Percentiles rank a stretch among this genome's conserved stretches.
phyloP scores from a whole-genome alignment of 177 flowering plant species.

The Vitis hybrid region DNA sequence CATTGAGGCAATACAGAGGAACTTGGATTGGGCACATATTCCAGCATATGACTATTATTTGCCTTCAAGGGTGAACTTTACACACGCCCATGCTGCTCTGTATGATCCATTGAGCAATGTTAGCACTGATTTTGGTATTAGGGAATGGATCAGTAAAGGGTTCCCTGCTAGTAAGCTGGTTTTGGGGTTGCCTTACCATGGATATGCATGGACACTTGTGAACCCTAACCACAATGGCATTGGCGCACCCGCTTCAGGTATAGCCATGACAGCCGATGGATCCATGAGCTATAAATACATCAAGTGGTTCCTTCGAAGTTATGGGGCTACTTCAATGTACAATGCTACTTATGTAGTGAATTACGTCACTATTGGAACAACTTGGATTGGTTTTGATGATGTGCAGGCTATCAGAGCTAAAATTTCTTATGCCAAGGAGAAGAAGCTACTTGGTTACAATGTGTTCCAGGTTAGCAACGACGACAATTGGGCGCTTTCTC shows the following conservation, averaged over 20 bases:
- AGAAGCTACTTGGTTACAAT: constrained; percentile 22
- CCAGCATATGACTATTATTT: constrained; percentile 20
- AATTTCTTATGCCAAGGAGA: constrained; percentile 27
- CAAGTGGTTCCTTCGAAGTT: constrained; percentile 6
- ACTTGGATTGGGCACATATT: constrained; percentile 26
- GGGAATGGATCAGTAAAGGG: constrained; percentile 19
- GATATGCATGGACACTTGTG: constrained; percentile 24
- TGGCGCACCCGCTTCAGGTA: constrained; percentile 17
- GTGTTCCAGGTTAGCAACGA: constrained; percentile 20
- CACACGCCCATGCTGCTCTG: constrained; percentile 29
- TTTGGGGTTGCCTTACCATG: constrained; percentile 28
- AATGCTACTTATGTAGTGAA: constrained; percentile 23
- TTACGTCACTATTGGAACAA: constrained; percentile 7
- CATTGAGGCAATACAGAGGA: constrained; percentile 9
- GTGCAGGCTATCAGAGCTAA: constrained; percentile 22
- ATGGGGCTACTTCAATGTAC: constrained; percentile 10
- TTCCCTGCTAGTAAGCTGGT: constrained; percentile 21
- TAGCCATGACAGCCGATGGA: constrained; percentile 10
- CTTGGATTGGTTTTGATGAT: constrained; percentile 30
- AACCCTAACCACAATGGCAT: constrained; percentile 10
- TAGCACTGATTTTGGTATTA: constrained; percentile 27
- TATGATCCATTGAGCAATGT: constrained; percentile 21
- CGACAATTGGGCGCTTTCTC: constrained; percentile 25
- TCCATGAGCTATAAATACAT: constrained; percentile 13
- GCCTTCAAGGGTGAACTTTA: constrained; percentile 12